Evolutionary conservation across 352 stramenopile species (phyloP), one percentile per base, ranked within the genome.

Genomic region (Thalassiosira ordinaria): DNA sequence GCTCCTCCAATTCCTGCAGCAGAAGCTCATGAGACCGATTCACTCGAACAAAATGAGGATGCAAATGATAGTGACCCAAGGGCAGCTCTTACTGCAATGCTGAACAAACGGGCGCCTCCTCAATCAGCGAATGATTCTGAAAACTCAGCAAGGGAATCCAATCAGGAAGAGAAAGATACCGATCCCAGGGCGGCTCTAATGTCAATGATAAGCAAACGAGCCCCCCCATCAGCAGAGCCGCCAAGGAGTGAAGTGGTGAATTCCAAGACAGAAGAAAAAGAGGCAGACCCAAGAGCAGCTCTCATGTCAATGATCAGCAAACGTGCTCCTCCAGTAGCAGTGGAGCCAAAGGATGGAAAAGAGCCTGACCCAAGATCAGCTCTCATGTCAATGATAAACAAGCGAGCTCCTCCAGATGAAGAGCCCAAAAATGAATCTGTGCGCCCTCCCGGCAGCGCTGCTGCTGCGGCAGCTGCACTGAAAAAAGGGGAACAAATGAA

Each of bases 301-400:
- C 46, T 78, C 0, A 70, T 57, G 46, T n/a, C 47, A 35, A 70
- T 78, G 69, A 29, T 71, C 18, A 41, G 14, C 9, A 71, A 79
- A 65, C 26, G 44, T 22, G 31, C 49, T 29, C 22, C 46, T n/a
- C 29, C 29, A 5, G 1, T 26, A 55, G 18, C 46, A 20, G 39
- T 24, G 24, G 13, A 47, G 52, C 8, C 59, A 76, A 14, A 46
- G 16, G 16, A 62, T 26, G 20, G 2, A 26, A 73, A 47, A 18
- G 5, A 51, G 35, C 1, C 16, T 18, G 31, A 57, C 47, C 47
- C 26, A 11, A 60, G 47, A 52, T 35, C 46, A 69, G 55, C 56
- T 62, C 33, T 78, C 11, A 66, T 47, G 2, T 7, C 51, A 18
- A 74, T 74, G 66, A 7, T 63, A 24, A 1, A 39, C 7, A 72